Percentiles rank a stretch among this genome's conserved stretches.
Conservation (phyloP, 106 monocot genomes). For the Cymbidium sinense region DNA sequence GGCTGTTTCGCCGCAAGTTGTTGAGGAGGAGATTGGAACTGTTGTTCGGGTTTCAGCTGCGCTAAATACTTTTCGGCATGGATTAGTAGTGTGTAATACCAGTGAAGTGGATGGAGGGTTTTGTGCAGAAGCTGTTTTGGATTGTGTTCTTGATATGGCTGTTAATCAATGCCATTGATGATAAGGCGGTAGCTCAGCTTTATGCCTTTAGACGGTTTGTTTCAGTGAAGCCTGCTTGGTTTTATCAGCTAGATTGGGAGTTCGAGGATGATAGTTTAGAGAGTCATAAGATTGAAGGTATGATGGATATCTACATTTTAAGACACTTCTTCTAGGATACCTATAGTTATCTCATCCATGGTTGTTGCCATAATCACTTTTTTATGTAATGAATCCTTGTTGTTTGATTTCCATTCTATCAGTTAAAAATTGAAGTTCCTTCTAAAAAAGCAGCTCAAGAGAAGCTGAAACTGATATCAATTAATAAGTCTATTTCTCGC, state of each 20-base stretch:
- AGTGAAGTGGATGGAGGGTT: slow-evolving; percentile 12
- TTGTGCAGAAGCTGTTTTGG: background rate
- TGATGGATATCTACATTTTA: background rate
- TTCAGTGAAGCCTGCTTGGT: slow-evolving; percentile 10
- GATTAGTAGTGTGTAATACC: slow-evolving; percentile 1
- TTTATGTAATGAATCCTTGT: background rate
- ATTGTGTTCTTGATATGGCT: slow-evolving; percentile 8
- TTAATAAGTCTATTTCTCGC: no score
- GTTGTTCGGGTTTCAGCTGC: slow-evolving; percentile 22
- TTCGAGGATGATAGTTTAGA: slow-evolving; percentile 1
- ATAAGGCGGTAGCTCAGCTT: slow-evolving; percentile 5
- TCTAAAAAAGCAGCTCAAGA: no score
- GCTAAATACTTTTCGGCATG: slow-evolving; percentile 13
- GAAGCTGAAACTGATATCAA: no score
- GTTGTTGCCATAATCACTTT: background rate
- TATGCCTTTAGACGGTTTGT: slow-evolving; percentile 16
- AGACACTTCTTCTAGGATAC: background rate
- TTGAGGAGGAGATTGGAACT: background rate
- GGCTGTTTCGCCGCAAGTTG: slow-evolving; percentile 13
- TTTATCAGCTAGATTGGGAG: slow-evolving; percentile 3
- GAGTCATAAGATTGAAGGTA: slow-evolving; percentile 6
- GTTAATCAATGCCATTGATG: slow-evolving; percentile 9
- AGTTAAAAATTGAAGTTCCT: no score
- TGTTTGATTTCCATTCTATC: no score
- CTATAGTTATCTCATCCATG: background rate